Evolutionary conservation across 768 basidiomycete genomes (phyloP), one percentile per base, ranked within the genome.

Genomic region (Calocera cornea): DNA sequence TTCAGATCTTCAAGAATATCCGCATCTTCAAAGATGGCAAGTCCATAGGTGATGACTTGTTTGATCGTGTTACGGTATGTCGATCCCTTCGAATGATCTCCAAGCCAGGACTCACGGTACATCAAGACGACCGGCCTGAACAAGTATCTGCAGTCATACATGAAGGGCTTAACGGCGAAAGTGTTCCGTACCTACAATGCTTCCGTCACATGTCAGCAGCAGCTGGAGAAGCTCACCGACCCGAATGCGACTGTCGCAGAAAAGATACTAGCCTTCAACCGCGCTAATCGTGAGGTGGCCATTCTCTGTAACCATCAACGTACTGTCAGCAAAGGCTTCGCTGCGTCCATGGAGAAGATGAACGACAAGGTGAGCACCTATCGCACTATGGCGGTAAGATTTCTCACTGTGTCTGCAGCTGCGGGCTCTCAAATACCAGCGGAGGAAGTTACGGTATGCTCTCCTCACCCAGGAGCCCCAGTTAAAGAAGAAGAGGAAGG

Each of bases 111-210:
- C 27, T 24, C n/a, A 5, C 33, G 22, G 24, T 33, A 47, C 22
- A 38, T 34, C n/a, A 76, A 97, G 92, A 92, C 97, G 1, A 79
- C 83, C 7, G 80, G 81, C 8, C 78, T 99, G 68, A 99, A 99
- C 80, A 95, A 94, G 75, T 93, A 98, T 76, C 82, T 99, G 68
- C 85, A 84, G 50, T 85, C 83, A 33, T 93, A 95, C 76, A 99
- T 98, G 97, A 91, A 94, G 69, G 97, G 97, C 19, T 83, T 99
- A 31, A 95, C 97, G 0, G 97, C 97, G 68, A 99, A 99, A 76
- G 97, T 99, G 31, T 99, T 99, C 83, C 95, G 97, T 92, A 99
- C 97, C 65, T 99, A 90, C 80, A 99, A 99, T 74, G 97, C 97
- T 27, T 98, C 97, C 29, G 87, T 86, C 75, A 97, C 95, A 1